These are phyloP conservation scores for Meripilus lineatus DNA, from an alignment of 1,284 basidiomycete species.

Conservation along the genomic window DNA sequence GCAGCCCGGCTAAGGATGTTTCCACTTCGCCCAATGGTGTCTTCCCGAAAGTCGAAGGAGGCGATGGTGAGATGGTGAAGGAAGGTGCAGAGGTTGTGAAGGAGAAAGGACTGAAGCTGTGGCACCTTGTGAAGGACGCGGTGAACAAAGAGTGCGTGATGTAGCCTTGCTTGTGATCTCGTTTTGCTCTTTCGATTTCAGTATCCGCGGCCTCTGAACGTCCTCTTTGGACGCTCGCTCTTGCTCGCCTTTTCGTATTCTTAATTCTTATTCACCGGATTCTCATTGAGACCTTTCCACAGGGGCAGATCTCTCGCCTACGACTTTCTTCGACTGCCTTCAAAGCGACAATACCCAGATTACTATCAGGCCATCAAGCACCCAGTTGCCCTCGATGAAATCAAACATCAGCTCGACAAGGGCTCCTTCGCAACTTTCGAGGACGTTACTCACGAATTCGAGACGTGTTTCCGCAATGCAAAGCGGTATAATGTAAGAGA, in stretches of 20 bases:
- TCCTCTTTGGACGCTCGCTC: constrained; percentile 21
- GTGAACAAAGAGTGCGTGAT: constrained; percentile 78
- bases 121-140: constrained; percentile 72
- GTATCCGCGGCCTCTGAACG: constrained; percentile 25
- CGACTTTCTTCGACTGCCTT: constrained; percentile 76
- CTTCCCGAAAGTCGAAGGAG: too few species aligned
- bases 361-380: constrained; percentile 78
- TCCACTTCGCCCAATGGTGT: constrained; percentile 1
- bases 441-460: constrained; percentile 76
- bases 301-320: constrained; percentile 64
- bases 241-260: constrained; percentile 27
- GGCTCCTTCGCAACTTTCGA: constrained; percentile 63
- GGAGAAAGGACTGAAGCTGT: constrained; percentile 61
- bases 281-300: constrained; percentile 10
- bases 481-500: constrained; percentile 86
- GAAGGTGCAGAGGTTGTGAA: constrained; percentile 37
- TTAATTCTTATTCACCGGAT: too few species aligned
- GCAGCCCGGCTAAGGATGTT: constrained; percentile 13
- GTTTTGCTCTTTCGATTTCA: constrained; percentile 19
- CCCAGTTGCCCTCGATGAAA: constrained; percentile 84
- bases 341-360: constrained; percentile 81
- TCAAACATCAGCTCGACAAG: constrained; percentile 73
- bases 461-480: constrained; percentile 87
- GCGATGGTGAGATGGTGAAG: constrained; percentile 15
- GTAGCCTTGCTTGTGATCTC: constrained; percentile 24